These are phyloP conservation scores for Wickerhamomyces canadensis DNA, from an alignment of 805 yeast species.

Conservation along the genomic window DNA sequence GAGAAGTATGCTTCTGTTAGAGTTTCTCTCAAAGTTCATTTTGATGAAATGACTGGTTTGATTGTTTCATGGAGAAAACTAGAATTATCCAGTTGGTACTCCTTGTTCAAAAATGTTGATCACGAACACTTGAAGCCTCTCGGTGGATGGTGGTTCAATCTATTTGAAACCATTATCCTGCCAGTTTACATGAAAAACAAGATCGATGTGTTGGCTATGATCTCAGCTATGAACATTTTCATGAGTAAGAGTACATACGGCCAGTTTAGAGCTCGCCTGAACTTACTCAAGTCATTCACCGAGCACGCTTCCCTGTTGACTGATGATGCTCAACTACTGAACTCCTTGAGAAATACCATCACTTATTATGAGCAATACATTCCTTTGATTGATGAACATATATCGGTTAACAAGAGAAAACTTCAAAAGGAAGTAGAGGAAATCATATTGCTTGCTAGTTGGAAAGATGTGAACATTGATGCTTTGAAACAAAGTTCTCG, in stretches of 20 bases:
- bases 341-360: slow-evolving; percentile 52
- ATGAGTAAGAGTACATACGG: slow-evolving; percentile 74
- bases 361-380: slow-evolving; percentile 64
- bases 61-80: slow-evolving; percentile 89
- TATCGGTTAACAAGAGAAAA: slow-evolving; percentile 41
- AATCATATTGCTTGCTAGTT: slow-evolving; percentile 82
- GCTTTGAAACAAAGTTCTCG: slow-evolving; percentile 93
- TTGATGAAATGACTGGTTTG: slow-evolving; percentile 54
- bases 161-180: slow-evolving; percentile 73
- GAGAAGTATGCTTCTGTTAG: slow-evolving; percentile 82
- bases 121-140: slow-evolving; percentile 37
- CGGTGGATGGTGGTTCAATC: slow-evolving; percentile 89
- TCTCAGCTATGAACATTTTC: slow-evolving; percentile 66
- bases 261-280: slow-evolving; percentile 57
- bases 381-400: slow-evolving; percentile 38
- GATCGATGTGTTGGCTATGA: slow-evolving; percentile 29
- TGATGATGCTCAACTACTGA: slow-evolving; percentile 21
- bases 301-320: slow-evolving; percentile 40
- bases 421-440: slow-evolving; percentile 80
- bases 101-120: slow-evolving; percentile 65
- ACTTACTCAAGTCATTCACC: slow-evolving; percentile 58
- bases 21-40: slow-evolving; percentile 53
- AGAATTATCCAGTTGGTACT: slow-evolving; percentile 83
- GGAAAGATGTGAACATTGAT: slow-evolving; percentile 94
- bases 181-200: slow-evolving; percentile 35